Evolutionary conservation across 331 rosid species (phyloP).

Genomic region (Ulmus americana): DNA sequence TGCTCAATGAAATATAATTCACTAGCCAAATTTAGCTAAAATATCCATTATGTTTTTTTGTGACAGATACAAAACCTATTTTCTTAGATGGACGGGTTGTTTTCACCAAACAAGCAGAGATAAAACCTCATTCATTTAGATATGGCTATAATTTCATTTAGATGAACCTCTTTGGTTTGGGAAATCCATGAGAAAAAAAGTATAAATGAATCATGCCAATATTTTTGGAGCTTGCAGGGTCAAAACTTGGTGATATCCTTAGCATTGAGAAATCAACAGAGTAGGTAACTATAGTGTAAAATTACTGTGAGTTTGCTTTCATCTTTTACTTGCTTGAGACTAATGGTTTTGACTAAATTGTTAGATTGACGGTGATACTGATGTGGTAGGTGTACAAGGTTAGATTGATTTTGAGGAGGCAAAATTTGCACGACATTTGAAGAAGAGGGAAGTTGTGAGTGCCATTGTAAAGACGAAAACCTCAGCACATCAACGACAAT

Average conservation of each 20-base stretch:
- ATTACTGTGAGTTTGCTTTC: conserved; percentile 24
- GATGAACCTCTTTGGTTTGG: conserved; percentile 73
- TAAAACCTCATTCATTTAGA: conserved; percentile 95
- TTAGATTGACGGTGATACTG: conserved; percentile 91
- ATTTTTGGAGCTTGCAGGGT: conserved; percentile 99
- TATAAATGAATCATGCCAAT: conserved; percentile 81
- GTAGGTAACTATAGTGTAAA: conserved; percentile 48
- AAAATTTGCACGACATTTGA: conserved; percentile 89
- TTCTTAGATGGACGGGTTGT: conserved; percentile 97
- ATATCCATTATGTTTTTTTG: conserved; percentile 15
- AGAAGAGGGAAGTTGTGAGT: conserved; percentile 90
- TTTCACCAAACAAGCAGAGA: conserved; percentile 93
- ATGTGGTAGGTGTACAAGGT: conserved; percentile 76
- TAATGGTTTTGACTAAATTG: conserved; percentile 15
- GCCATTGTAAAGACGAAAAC: conserved; percentile 88
- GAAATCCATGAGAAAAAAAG: conserved; percentile 94
- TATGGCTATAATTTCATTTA: conserved; percentile 97
- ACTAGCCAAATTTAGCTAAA: conserved; percentile 15
- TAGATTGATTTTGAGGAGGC: conserved; percentile 95
- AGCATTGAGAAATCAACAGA: conserved; percentile 91
- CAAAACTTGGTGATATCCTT: conserved; percentile 91
- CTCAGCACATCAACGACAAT: conserved; percentile 78
- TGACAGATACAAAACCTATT: conserved; percentile 91
- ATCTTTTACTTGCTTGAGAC: conserved; percentile 11
- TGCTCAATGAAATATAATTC: no score